Percentiles rank a stretch among this genome's conserved stretches.
phyloP scores from a whole-genome alignment of 2,329 filamentous ascomycete species.

The Aspergillus tamarii region DNA sequence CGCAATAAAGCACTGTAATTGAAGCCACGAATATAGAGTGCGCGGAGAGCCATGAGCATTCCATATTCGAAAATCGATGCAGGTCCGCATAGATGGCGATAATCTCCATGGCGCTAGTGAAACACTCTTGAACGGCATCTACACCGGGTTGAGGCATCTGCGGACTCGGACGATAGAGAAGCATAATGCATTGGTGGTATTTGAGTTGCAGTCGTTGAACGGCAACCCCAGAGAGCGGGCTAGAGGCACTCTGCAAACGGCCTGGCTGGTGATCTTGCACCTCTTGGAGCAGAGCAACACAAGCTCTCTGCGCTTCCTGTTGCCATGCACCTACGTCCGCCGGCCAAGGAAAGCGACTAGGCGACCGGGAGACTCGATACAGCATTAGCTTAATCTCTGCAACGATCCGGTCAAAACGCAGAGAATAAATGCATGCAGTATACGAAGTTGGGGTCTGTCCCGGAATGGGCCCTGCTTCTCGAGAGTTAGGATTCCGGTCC shows the following conservation, averaged over 20 bases:
- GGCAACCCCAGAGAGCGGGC: constrained; percentile 1
- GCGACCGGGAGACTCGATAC: constrained; percentile 9
- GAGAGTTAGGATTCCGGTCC: background rate
- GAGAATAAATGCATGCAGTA: constrained; percentile 7
- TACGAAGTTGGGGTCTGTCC: background rate
- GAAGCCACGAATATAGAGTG: constrained; percentile 11
- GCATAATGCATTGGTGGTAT: constrained; percentile 10
- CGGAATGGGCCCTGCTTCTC: background rate
- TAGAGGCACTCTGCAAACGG: background rate
- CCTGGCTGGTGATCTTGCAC: background rate
- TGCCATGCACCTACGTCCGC: constrained; percentile 4
- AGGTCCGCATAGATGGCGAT: constrained; percentile 1
- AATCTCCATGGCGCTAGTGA: constrained; percentile 7
- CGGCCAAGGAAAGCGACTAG: constrained; percentile 10
- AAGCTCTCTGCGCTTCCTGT: background rate
- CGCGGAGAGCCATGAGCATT: constrained; percentile 10
- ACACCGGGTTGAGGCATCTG: background rate
- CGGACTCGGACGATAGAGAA: constrained; percentile 6
- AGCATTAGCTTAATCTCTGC: constrained; percentile 13
- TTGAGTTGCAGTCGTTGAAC: constrained; percentile 9
- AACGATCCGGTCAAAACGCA: constrained; percentile 8
- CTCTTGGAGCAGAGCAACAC: background rate
- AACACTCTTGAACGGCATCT: constrained; percentile 6
- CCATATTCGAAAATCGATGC: constrained; percentile 11
- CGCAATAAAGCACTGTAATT: constrained; percentile 6